Percentiles rank a stretch among this genome's conserved stretches.
These are phyloP conservation scores for Dictyostelium firmibasis DNA, from an alignment of 78 protist species.

Conservation along the genomic window DNA sequence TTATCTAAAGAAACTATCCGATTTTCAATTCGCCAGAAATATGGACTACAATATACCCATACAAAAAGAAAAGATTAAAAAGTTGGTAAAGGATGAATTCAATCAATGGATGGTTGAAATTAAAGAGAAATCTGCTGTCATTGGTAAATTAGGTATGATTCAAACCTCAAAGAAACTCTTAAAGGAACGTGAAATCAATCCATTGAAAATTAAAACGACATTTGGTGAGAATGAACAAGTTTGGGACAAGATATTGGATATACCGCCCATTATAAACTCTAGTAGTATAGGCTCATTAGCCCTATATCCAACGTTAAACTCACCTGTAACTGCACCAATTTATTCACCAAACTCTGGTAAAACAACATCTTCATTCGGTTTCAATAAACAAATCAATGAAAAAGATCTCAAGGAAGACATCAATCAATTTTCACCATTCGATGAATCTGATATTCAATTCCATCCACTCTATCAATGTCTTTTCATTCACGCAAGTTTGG, in stretches of 20 bases:
- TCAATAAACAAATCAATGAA: conserved; percentile 3
- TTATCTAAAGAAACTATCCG: conserved; percentile 31
- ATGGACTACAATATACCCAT: conserved; percentile 68
- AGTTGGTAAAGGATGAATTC: conserved; percentile 70
- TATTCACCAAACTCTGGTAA: not conserved
- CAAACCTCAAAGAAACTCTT: conserved; percentile 42
- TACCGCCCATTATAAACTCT: conserved; percentile 1
- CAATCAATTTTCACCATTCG: conserved; percentile 62
- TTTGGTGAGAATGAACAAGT: conserved; percentile 65
- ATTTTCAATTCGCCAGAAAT: conserved; percentile 74
- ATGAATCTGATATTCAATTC: conserved; percentile 43
- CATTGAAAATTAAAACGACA: conserved; percentile 55
- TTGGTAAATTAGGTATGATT: conserved; percentile 78
- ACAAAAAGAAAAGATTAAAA: conserved; percentile 40
- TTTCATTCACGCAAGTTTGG: conserved; percentile 45
- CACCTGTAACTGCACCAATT: not conserved
- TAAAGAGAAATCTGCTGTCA: conserved; percentile 55
- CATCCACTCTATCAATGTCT: conserved; percentile 77
- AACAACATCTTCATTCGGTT: not conserved
- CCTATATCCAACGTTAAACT: not conserved
- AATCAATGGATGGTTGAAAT: conserved; percentile 77
- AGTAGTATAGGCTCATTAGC: conserved; percentile 39
- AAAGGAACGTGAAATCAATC: conserved; percentile 70
- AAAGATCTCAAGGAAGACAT: conserved; percentile 1
- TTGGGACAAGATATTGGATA: conserved; percentile 59